Evolutionary conservation across 352 stramenopile species (phyloP).

Genomic region (Lagenidium giganteum): DNA sequence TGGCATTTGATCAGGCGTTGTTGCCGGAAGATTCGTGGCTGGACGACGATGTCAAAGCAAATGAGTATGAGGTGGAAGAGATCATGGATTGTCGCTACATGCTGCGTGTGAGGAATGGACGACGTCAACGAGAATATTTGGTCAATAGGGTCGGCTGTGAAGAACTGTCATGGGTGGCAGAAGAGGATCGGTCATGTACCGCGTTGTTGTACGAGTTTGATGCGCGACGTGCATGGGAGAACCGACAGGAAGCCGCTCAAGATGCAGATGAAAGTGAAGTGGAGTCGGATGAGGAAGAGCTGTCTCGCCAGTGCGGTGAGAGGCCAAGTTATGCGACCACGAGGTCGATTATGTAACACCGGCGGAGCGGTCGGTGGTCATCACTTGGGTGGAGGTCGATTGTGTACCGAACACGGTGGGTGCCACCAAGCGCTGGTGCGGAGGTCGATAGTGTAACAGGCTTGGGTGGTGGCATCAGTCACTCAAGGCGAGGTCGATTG

Average conservation of each 20-base stretch:
- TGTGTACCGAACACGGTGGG: no score
- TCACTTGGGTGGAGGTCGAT: no score
- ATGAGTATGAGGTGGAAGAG: conserved; percentile 12
- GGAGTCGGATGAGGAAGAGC: not conserved
- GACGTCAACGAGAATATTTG: conserved; percentile 17
- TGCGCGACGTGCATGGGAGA: conserved; percentile 1
- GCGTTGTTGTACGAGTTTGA: conserved; percentile 14
- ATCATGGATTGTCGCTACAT: conserved; percentile 1
- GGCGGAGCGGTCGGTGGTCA: no score
- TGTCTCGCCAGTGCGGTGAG: no score
- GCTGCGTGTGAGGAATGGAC: conserved; percentile 5
- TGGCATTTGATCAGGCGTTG: conserved; percentile 4
- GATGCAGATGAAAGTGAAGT: conserved; percentile 4
- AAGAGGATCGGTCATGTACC: conserved; percentile 13
- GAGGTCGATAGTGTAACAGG: no score
- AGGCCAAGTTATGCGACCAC: no score
- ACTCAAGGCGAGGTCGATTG: no score
- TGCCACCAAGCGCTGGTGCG: no score
- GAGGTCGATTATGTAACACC: no score
- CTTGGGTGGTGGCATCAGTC: no score
- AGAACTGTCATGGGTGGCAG: conserved; percentile 14
- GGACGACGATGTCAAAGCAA: not conserved
- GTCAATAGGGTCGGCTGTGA: conserved; percentile 17
- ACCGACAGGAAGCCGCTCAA: conserved; percentile 1
- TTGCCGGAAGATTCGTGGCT: conserved; percentile 11